Percentiles rank a stretch among this genome's conserved stretches.
These are phyloP conservation scores for Neurospora hispaniola DNA, from an alignment of 495 filamentous ascomycete species.

Conservation along the genomic window DNA sequence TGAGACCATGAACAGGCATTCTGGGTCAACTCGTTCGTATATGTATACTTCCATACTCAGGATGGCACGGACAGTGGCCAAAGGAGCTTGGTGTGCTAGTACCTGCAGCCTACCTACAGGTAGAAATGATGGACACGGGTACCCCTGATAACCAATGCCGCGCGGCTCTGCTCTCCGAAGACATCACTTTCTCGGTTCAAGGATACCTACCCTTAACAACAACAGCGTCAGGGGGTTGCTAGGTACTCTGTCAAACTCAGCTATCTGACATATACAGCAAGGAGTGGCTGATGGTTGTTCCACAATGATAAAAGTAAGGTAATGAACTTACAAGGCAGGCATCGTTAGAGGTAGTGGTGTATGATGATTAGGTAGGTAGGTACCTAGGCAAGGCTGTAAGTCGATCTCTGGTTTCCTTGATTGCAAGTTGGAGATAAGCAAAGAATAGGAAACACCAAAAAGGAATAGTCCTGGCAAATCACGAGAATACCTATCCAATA, in stretches of 20 bases:
- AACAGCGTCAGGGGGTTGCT: background rate
- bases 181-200: background rate
- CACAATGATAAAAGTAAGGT: background rate
- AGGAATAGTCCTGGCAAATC: background rate
- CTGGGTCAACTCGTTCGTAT: background rate
- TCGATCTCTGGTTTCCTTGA: background rate
- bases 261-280: background rate
- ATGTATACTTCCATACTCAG: background rate
- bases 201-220: background rate
- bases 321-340: background rate
- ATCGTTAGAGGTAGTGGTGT: background rate
- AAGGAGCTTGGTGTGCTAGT: background rate
- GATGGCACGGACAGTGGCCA: background rate
- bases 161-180: background rate
- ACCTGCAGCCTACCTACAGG: background rate
- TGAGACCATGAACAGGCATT: too few species aligned
- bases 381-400: background rate
- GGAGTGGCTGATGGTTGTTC: background rate
- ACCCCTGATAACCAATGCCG: background rate
- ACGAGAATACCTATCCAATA: background rate
- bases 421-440: background rate
- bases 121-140: background rate
- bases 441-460: background rate
- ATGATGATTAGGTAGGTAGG: background rate
- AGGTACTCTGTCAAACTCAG: background rate